phyloP scores from a whole-genome alignment of 192 early-diverging fungal genomes.

The Fimicolochytrium jonesii region DNA sequence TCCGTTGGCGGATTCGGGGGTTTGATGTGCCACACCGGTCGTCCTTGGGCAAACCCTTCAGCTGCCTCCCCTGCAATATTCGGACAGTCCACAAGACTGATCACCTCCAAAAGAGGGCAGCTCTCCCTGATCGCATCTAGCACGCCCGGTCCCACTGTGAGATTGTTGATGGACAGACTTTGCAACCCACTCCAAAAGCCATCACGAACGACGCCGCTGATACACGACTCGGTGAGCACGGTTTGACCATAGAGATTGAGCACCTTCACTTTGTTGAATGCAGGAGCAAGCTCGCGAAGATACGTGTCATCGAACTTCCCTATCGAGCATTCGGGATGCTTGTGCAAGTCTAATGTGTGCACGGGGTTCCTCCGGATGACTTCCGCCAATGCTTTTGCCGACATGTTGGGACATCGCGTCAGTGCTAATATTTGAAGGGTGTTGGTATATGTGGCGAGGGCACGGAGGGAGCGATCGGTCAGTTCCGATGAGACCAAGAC shows the following conservation, averaged over 20 bases:
- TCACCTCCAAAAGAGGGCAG: constrained; percentile 6
- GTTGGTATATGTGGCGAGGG: constrained; percentile 23
- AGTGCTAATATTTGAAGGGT: constrained; percentile 38
- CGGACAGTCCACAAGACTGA: constrained; percentile 26
- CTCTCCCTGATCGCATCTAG: constrained; percentile 5
- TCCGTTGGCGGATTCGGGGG: too few relatives aligned
- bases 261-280: constrained; percentile 18
- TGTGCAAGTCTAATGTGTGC: constrained; percentile 42
- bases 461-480: constrained; percentile 19
- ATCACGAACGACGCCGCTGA: constrained; percentile 1
- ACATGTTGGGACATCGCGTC: constrained; percentile 40
- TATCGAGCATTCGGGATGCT: constrained; percentile 38
- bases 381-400: constrained; percentile 16
- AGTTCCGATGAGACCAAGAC: constrained; percentile 26
- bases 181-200: constrained; percentile 4
- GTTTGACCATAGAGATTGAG: constrained; percentile 49
- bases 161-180: constrained; percentile 22
- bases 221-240: constrained; percentile 2
- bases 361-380: constrained; percentile 32
- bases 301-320: constrained; percentile 35
- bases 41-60: constrained; percentile 12
- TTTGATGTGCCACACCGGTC: neutral
- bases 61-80: constrained; percentile 17
- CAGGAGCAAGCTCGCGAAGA: constrained; percentile 15
- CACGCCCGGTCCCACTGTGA: constrained; percentile 4